A percentile compares a stretch with the other conserved stretches of the same genome.
Evolutionary conservation across 306 rosid genomes (phyloP).

Genomic region (Echinosophora koreensis): DNA sequence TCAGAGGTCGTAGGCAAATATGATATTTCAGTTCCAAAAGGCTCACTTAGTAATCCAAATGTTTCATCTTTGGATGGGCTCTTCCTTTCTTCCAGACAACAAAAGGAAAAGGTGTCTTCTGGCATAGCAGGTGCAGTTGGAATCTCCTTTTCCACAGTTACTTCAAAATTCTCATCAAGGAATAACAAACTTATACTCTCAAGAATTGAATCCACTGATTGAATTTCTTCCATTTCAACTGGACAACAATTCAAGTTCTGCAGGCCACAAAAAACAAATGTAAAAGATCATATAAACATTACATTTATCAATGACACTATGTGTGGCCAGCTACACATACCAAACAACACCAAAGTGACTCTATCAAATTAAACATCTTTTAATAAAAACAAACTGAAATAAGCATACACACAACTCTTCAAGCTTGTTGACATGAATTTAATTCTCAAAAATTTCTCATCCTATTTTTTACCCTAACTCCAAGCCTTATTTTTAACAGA

Average conservation of each 20-base stretch:
- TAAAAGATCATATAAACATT: constrained; percentile 3
- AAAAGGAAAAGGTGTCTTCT: constrained; percentile 33
- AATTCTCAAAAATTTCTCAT: constrained; percentile 8
- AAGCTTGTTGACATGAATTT: background rate
- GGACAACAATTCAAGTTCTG: constrained; percentile 47
- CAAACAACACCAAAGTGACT: background rate
- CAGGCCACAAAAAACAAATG: constrained; percentile 21
- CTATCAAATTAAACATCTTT: background rate
- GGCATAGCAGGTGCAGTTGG: constrained; percentile 52
- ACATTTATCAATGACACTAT: background rate
- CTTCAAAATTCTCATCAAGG: constrained; percentile 45
- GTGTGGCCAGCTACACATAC: background rate
- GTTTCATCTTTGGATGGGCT: constrained; percentile 25
- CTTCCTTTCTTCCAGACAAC: constrained; percentile 31
- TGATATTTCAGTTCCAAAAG: constrained; percentile 36
- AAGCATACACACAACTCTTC: constrained; percentile 1
- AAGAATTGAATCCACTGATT: constrained; percentile 49
- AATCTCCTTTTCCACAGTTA: constrained; percentile 43
- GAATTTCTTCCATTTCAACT: constrained; percentile 51
- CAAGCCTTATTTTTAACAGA: no score
- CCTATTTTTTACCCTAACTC: constrained; percentile 15
- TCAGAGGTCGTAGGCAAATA: constrained; percentile 23
- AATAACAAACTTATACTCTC: constrained; percentile 42
- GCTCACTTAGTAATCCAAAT: constrained; percentile 2
- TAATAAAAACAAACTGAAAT: background rate